Evolutionary conservation across 176 grass and related monocot genomes (phyloP), one percentile per base, ranked within the genome.

Genomic region (Avena insularis): DNA sequence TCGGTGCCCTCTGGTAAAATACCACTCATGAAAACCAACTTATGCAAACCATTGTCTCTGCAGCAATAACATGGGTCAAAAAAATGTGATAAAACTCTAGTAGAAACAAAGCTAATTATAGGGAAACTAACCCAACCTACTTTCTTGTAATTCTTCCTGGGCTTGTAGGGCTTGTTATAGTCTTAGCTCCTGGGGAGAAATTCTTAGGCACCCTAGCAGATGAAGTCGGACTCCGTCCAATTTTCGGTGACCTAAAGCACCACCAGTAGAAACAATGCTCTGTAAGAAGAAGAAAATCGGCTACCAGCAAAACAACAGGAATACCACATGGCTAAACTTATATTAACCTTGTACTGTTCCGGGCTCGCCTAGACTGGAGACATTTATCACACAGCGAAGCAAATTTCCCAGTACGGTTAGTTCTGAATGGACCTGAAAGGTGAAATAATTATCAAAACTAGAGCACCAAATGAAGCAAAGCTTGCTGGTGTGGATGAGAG

Each of bases 11-110:
- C 89, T 23, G 82, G 84, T 77, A 95, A 87, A 79, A 95, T 47
- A 60, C 89, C 87, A 70, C 86, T 95, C 93, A 95, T 93, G 83
- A 95, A 95, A 69, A 91, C 93, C 79, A 95, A 82, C 72, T 89
- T 95, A 84, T 95, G 91, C 72, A 93, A 59, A 35, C 91, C 91
- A 36, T 89, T 36, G 70, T 95, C 93, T 87, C 91, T 95, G 79
- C n/a, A 79, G 86, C 10, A 87, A 70, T n/a, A 82, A 84, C 36
- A 17, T 23, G 31, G 56, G 63, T 47, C 21, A 85, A 73, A 71
- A 77, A 85, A 54, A 73, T 77, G n/a, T 54, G 70, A 43, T 72
- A 21, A 57, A 82, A 56, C 15, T 31, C 1, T 1, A 86, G n/a
- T 25, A 61, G 56, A 46, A 40, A 57, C 0, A 65, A 82, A 81